Evolutionary conservation across 352 stramenopile genomes (phyloP), one percentile per base, ranked within the genome.

Genomic region (Thalassiosira hispida): DNA sequence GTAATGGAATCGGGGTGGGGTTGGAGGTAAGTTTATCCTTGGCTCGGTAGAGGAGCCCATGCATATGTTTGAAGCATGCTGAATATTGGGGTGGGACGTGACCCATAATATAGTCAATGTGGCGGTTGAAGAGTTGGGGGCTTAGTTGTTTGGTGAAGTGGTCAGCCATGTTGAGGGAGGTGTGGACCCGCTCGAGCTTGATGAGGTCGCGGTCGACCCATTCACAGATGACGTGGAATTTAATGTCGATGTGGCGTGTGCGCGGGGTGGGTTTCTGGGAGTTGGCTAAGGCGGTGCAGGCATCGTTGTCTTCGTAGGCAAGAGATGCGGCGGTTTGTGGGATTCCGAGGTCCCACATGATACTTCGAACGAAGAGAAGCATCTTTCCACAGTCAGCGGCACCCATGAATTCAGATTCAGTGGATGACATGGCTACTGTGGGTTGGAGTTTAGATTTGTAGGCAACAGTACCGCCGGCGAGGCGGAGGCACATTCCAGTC

Each of bases 321-420:
- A 68, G 12, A 14, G 68, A 49, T 42, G 68, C 63, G 6, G 63
- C 63, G 3, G 64, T 25, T 66, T 74, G 62, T 5, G 63, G 72
- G 9, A 81, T 51, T 11, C 47, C 72, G 6, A 81, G 27, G 27
- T 81, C 72, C 62, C 72, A 81, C 5, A 81, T n/a, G 12, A 81
- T 61, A 29, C 63, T 76, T 16, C 64, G 44, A 0, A 75, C 18
- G 23, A 66, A 72, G 1, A 81, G 29, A 6, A 70, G 23, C 20
- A 71, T 70, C 7, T 65, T 74, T 16, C 27, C 73, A 0, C 20
- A 9, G 70, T 84, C 66, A 71, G 9, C 44, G 0, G 72, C 77
- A 11, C 25, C 61, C 67, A 84, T 80, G 0, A 72, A 38, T 65
- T 71, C 20, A 42, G 62, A 6, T 16, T 25, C 25, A 1, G 49